A percentile compares a stretch with the other conserved stretches of the same genome.
Evolutionary conservation across 2,329 filamentous ascomycete genomes (phyloP).

Genomic region (Chalaropsis thielavioides): DNA sequence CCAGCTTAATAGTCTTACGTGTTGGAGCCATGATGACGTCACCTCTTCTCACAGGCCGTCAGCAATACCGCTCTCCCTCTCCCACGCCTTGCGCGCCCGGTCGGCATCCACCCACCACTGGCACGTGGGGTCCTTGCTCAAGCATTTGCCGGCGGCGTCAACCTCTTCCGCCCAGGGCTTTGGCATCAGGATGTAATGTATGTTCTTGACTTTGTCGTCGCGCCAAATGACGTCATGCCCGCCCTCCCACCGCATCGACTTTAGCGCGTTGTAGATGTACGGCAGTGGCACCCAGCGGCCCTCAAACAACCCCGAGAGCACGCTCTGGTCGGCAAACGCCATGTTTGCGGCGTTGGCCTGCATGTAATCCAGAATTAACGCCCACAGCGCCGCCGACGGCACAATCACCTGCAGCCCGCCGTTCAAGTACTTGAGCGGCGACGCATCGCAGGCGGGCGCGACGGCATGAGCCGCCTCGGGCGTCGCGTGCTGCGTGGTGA

Average conservation of each 20-base stretch:
- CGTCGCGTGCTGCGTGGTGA: conserved; percentile 36
- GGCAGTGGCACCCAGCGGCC: conserved; percentile 44
- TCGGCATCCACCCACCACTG: conserved; percentile 43
- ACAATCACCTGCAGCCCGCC: conserved; percentile 44
- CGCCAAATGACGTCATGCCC: conserved; percentile 44
- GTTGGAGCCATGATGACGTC: background rate
- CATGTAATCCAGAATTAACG: conserved; percentile 38
- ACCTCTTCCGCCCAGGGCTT: conserved; percentile 47
- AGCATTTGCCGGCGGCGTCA: conserved; percentile 30
- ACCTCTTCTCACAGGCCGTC: background rate
- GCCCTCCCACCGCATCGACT: conserved; percentile 39
- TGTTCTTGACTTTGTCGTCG: conserved; percentile 43
- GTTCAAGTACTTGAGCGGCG: conserved; percentile 36
- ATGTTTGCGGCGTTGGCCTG: conserved; percentile 32
- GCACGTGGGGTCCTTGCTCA: conserved; percentile 34
- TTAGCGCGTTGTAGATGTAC: conserved; percentile 48
- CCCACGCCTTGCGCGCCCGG: conserved; percentile 29
- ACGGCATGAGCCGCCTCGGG: conserved; percentile 34
- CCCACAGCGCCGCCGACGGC: conserved; percentile 34
- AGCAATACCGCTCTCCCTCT: conserved; percentile 28
- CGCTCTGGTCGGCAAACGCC: conserved; percentile 46
- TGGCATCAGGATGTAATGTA: conserved; percentile 46
- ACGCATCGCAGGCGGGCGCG: conserved; percentile 31
- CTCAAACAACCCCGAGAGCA: conserved; percentile 41
- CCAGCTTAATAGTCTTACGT: background rate